Conservation (phyloP, 2,329 filamentous ascomycete species). For the Zarea fungicola region DNA sequence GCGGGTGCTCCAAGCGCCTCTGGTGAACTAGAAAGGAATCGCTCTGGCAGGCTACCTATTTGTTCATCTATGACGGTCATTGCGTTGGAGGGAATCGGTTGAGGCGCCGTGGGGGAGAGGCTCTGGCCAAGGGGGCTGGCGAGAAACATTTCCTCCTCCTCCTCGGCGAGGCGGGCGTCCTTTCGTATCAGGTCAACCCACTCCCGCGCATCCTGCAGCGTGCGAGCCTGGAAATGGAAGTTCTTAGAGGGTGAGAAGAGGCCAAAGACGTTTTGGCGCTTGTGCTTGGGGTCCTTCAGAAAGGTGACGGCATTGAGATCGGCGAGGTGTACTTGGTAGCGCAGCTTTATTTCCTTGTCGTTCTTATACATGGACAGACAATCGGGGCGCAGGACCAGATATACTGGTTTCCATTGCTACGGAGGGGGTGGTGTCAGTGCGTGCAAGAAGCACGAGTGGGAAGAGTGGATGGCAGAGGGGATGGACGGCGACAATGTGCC, state of each 20-base stretch:
- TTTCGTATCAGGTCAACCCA: slow-evolving; percentile 81
- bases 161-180: slow-evolving; percentile 79
- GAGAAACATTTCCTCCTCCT: slow-evolving; percentile 77
- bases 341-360: slow-evolving; percentile 81
- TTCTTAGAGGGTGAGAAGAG: slow-evolving; percentile 89
- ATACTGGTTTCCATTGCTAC: slow-evolving; percentile 84
- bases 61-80: slow-evolving; percentile 16
- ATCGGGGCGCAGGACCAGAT: slow-evolving; percentile 85
- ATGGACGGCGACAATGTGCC: slow-evolving; percentile 15
- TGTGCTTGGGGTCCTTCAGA: slow-evolving; percentile 84
- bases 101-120: slow-evolving; percentile 31
- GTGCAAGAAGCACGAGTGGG: no score
- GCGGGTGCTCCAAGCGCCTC: slow-evolving; percentile 42
- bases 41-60: slow-evolving; percentile 33
- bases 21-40: slow-evolving; percentile 53
- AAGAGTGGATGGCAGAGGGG: slow-evolving; percentile 14
- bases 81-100: slow-evolving; percentile 16
- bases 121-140: slow-evolving; percentile 57
- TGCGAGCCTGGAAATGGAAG: slow-evolving; percentile 78
- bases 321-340: slow-evolving; percentile 79
- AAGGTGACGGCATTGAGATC: slow-evolving; percentile 88
- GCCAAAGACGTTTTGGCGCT: slow-evolving; percentile 81
- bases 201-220: slow-evolving; percentile 68
- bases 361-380: slow-evolving; percentile 91
- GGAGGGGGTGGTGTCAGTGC: no score